Percentiles rank a stretch among this genome's conserved stretches.
Conservation (phyloP, 2,329 filamentous ascomycete genomes). For the Iodosphaeria phyllophila region DNA sequence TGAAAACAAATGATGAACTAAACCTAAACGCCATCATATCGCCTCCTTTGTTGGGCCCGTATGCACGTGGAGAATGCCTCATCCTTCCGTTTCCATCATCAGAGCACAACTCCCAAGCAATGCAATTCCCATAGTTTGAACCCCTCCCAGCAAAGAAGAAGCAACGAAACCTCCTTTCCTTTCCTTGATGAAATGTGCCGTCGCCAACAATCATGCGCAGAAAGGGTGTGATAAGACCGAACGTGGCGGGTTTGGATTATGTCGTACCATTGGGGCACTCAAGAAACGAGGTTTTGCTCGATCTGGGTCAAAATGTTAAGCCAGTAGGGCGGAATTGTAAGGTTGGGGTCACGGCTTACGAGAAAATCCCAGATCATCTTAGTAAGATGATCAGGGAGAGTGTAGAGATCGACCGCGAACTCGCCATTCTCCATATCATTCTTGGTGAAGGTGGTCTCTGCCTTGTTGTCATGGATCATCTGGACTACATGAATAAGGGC, state of each 20-base stretch:
- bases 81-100: too few relatives aligned
- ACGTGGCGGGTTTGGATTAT: not conserved
- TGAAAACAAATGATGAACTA: too few relatives aligned
- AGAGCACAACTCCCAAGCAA: too few relatives aligned
- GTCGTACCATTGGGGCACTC: too few relatives aligned
- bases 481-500: slow-evolving; percentile 89
- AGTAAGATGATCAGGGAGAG: slow-evolving; percentile 74
- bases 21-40: too few relatives aligned
- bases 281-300: slow-evolving; percentile 11
- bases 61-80: too few relatives aligned
- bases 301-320: slow-evolving; percentile 6
- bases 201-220: too few relatives aligned
- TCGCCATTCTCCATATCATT: slow-evolving; percentile 96
- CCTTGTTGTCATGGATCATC: slow-evolving; percentile 96
- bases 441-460: slow-evolving; percentile 83
- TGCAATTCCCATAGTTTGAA: too few relatives aligned
- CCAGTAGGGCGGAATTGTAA: not conserved
- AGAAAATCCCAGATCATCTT: slow-evolving; percentile 92
- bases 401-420: slow-evolving; percentile 96
- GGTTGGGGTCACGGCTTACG: slow-evolving; percentile 14
- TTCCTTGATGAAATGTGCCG: too few relatives aligned
- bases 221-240: slow-evolving; percentile 1
- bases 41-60: too few relatives aligned
- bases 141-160: too few relatives aligned
- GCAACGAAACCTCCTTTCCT: too few relatives aligned